These are phyloP conservation scores for Leishmania mexicana DNA, from an alignment of 208 protist genomes.

Conservation along the genomic window DNA sequence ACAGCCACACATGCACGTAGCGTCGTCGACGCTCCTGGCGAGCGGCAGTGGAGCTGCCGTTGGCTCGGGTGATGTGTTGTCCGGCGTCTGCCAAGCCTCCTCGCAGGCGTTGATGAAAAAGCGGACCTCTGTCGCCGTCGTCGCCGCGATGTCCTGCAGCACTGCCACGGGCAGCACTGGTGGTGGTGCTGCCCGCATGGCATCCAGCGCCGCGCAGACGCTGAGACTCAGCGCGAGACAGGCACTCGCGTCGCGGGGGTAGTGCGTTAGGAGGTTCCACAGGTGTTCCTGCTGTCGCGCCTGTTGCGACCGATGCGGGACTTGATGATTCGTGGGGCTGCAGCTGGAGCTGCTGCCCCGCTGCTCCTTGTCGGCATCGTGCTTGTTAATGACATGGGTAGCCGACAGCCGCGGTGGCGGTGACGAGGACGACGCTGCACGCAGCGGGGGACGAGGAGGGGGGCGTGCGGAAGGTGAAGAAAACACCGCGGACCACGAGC, in stretches of 20 bases:
- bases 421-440: neutral
- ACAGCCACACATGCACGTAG: slow-evolving; percentile 30
- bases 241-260: slow-evolving; percentile 26
- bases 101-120: neutral
- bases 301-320: neutral
- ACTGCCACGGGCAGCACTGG: slow-evolving; percentile 9
- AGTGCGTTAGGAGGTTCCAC: slow-evolving; percentile 13
- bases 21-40: neutral
- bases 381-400: neutral
- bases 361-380: neutral
- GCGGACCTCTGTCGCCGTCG: slow-evolving; percentile 2
- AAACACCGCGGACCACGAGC: neutral
- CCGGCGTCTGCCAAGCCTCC: slow-evolving; percentile 4
- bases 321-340: neutral
- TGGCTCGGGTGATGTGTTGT: neutral
- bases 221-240: slow-evolving; percentile 22
- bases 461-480: neutral
- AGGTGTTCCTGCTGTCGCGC: slow-evolving; percentile 6
- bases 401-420: neutral
- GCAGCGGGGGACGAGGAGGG: neutral
- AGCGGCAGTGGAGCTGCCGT: neutral
- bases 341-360: neutral
- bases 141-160: slow-evolving; percentile 10
- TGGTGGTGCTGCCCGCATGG: slow-evolving; percentile 19
- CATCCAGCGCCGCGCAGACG: slow-evolving; percentile 9